phyloP scores from a whole-genome alignment of 768 basidiomycete genomes.

The Rhizopogon vulgaris region DNA sequence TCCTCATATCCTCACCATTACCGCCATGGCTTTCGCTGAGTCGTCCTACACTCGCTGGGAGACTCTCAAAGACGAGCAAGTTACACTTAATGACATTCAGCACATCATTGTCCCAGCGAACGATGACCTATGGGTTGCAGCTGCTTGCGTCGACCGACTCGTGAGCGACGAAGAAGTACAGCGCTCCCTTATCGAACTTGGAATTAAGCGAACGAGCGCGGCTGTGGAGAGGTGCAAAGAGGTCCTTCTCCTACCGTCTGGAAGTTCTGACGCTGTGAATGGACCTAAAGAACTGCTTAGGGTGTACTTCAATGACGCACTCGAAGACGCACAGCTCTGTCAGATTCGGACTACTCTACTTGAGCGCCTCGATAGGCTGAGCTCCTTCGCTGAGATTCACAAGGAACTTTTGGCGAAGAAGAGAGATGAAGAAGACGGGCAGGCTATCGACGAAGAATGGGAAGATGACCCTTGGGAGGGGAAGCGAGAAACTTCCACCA shows the following conservation, averaged over 20 bases:
- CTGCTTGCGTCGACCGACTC: constrained; percentile 67
- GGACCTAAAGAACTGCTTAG: constrained; percentile 25
- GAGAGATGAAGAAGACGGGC: constrained; percentile 18
- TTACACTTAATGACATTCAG: constrained; percentile 45
- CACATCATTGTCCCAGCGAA: constrained; percentile 42
- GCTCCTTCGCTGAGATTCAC: constrained; percentile 64
- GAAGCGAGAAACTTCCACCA: constrained; percentile 20
- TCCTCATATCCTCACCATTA: constrained; percentile 1
- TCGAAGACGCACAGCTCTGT: constrained; percentile 60
- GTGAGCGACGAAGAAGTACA: constrained; percentile 53
- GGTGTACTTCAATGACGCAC: constrained; percentile 50
- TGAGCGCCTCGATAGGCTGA: constrained; percentile 59
- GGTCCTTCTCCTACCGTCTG: constrained; percentile 19
- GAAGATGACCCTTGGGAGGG: constrained; percentile 66
- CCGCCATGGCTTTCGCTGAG: constrained; percentile 30
- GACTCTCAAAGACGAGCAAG: constrained; percentile 46
- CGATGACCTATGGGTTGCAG: constrained; percentile 73
- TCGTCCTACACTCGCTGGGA: constrained; percentile 50
- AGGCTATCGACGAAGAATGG: constrained; percentile 36
- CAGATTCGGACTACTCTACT: constrained; percentile 64
- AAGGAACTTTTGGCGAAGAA: constrained; percentile 29
- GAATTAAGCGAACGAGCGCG: constrained; percentile 50
- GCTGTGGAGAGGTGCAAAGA: constrained; percentile 44
- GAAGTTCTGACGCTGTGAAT: constrained; percentile 12
- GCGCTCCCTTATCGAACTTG: constrained; percentile 53